Percentiles rank a stretch among this genome's conserved stretches.
Conservation (phyloP, 176 grass and related monocot species). For the Phoenix dactylifera region DNA sequence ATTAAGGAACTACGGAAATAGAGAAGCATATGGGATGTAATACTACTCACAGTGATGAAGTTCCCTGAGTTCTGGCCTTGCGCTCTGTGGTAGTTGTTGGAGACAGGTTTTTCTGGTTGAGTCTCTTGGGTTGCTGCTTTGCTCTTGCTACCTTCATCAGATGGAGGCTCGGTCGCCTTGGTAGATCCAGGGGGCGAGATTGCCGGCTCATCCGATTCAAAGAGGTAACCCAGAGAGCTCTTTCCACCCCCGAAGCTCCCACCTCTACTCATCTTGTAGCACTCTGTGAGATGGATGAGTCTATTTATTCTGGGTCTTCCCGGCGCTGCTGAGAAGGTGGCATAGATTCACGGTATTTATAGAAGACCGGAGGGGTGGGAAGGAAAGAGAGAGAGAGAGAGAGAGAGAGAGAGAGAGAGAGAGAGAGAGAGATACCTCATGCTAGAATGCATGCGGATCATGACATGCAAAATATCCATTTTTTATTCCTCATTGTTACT, state of each 20-base stretch:
- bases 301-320: too few species aligned
- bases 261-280: conserved; percentile 47
- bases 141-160: background rate
- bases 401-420: too few species aligned
- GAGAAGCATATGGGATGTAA: too few species aligned
- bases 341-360: too few species aligned
- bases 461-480: too few species aligned
- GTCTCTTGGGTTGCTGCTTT: conserved; percentile 9
- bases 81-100: conserved; percentile 29
- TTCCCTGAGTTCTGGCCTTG: conserved; percentile 40
- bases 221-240: conserved; percentile 73
- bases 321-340: too few species aligned
- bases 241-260: conserved; percentile 55
- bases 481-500: too few species aligned
- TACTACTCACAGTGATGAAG: conserved; percentile 42
- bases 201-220: conserved; percentile 39
- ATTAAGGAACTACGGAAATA: too few species aligned
- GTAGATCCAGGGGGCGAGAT: conserved; percentile 5
- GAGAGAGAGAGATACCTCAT: too few species aligned
- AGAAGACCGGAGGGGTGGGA: too few species aligned
- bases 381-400: too few species aligned
- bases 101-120: conserved; percentile 18
- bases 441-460: too few species aligned
- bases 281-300: background rate
- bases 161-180: background rate